phyloP scores from a whole-genome alignment of 2,329 filamentous ascomycete genomes.

The Aurifilum marmelostoma region DNA sequence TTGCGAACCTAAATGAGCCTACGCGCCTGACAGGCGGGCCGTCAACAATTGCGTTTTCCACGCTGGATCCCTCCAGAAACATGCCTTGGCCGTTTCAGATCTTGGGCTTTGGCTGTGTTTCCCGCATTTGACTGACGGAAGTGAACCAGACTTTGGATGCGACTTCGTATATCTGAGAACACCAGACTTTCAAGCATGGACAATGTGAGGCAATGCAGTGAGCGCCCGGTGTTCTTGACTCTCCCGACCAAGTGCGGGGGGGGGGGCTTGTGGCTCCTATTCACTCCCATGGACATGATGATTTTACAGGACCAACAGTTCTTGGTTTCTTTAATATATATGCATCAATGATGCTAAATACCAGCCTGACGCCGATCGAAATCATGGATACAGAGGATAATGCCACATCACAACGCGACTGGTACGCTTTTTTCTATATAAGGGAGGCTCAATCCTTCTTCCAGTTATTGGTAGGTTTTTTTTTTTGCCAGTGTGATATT shows the following conservation, averaged over 20 bases:
- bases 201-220: neutral
- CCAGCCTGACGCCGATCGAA: neutral
- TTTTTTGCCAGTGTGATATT: neutral
- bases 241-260: neutral
- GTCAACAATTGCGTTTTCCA: neutral
- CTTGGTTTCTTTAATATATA: neutral
- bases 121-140: neutral
- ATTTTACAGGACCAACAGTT: neutral
- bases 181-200: neutral
- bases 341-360: neutral
- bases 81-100: neutral
- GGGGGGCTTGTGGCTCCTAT: neutral
- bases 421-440: neutral
- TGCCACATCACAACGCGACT: neutral
- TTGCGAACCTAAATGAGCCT: neutral
- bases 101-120: neutral
- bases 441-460: neutral
- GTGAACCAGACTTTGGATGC: neutral
- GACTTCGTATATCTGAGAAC: slow-evolving; percentile 2
- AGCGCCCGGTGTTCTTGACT: neutral
- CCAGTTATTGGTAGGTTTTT: neutral
- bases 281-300: neutral
- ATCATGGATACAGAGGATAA: neutral
- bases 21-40: neutral
- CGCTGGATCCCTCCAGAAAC: neutral